A percentile compares a stretch with the other conserved stretches of the same genome.
Evolutionary conservation across 2,329 filamentous ascomycete genomes (phyloP).

Genomic region (Botrytis paeoniae): DNA sequence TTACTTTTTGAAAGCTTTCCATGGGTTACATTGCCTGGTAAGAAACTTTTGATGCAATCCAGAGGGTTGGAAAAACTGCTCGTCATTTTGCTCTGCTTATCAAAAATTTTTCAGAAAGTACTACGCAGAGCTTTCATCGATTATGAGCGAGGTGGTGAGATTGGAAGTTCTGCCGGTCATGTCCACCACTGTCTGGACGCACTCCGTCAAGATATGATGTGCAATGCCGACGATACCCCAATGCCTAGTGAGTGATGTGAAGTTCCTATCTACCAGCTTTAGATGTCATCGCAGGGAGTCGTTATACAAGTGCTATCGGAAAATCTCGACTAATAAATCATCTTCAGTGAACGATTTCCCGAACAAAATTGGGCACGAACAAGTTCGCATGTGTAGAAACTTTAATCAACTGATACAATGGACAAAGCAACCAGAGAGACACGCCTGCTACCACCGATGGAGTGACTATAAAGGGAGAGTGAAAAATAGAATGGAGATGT

Average conservation of each 20-base stretch:
- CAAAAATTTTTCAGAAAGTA: not conserved
- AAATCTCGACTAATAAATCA: not conserved
- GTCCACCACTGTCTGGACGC: conserved; percentile 17
- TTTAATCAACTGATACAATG: conserved; percentile 14
- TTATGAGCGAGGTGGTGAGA: not conserved
- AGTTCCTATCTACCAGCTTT: not conserved
- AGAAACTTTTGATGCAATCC: not conserved
- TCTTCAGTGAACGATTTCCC: not conserved
- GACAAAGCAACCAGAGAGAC: conserved; percentile 7
- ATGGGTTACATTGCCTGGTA: conserved; percentile 12
- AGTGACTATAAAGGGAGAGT: not conserved
- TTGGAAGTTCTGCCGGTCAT: not conserved
- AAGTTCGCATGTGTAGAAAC: conserved; percentile 19
- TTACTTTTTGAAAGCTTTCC: conserved; percentile 13
- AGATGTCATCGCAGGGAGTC: not conserved
- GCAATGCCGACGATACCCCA: conserved; percentile 17
- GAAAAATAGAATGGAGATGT: not conserved
- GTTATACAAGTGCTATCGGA: not conserved
- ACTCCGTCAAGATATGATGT: conserved; percentile 19
- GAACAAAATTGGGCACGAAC: conserved; percentile 7
- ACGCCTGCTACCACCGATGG: conserved; percentile 12
- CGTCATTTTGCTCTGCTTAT: not conserved
- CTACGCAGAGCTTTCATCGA: not conserved
- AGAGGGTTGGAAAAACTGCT: too few species aligned
- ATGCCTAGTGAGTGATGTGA: not conserved